A percentile compares a stretch with the other conserved stretches of the same genome.
Conservation (phyloP, 176 grass and related monocot species). For the Avena eriantha region DNA sequence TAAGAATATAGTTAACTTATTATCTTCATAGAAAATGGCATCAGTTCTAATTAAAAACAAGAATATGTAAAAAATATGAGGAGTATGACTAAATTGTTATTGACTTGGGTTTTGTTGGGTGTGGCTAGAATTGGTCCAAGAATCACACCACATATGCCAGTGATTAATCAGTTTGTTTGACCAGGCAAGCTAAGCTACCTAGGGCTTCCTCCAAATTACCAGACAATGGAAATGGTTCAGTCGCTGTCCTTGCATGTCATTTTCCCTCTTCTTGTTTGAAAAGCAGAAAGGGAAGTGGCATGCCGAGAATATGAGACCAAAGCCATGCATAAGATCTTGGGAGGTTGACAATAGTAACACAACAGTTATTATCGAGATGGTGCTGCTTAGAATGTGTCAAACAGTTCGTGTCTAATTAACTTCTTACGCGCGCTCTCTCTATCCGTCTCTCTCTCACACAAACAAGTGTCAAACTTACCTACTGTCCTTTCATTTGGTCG, state of each 20-base stretch:
- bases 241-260: neutral
- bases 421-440: slow-evolving; percentile 4
- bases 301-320: neutral
- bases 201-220: neutral
- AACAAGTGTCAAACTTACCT: slow-evolving; percentile 4
- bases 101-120: slow-evolving; percentile 9
- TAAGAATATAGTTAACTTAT: neutral
- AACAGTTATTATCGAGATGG: slow-evolving; percentile 16
- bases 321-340: slow-evolving; percentile 15
- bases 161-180: slow-evolving; percentile 40
- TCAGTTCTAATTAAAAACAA: neutral
- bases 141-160: neutral
- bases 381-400: slow-evolving; percentile 30
- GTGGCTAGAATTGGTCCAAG: slow-evolving; percentile 34
- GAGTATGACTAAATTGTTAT: neutral
- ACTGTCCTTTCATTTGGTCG: neutral
- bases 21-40: neutral
- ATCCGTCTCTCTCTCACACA: too few relatives aligned
- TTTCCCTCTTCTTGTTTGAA: neutral
- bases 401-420: neutral
- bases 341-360: slow-evolving; percentile 35
- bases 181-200: slow-evolving; percentile 16
- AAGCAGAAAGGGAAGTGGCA: slow-evolving; percentile 3
- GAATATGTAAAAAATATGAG: too few relatives aligned
- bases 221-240: neutral